Percentiles rank a stretch among this genome's conserved stretches.
These are phyloP conservation scores for Fusarium armeniacum DNA, from an alignment of 2,329 filamentous ascomycete genomes.

Conservation along the genomic window DNA sequence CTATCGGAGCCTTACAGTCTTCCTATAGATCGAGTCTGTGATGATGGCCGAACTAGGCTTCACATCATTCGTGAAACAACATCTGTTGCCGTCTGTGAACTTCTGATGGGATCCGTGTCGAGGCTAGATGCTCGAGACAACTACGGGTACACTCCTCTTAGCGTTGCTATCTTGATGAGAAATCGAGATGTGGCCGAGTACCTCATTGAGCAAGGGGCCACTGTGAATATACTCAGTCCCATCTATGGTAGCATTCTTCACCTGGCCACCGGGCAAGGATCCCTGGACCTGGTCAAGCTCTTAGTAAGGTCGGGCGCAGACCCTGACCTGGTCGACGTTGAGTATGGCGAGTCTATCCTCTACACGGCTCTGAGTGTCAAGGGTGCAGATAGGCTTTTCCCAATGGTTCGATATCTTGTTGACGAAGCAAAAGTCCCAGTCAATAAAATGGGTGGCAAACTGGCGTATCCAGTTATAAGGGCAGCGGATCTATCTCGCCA, in stretches of 20 bases:
- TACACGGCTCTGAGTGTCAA: background rate
- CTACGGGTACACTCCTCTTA: background rate
- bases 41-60: background rate
- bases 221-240: background rate
- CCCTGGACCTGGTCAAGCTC: background rate
- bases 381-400: background rate
- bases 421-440: background rate
- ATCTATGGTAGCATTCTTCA: constrained; percentile 1
- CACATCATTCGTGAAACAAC: background rate
- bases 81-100: background rate
- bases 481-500: background rate
- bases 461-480: background rate
- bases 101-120: background rate
- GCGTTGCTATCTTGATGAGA: background rate
- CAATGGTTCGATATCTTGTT: background rate
- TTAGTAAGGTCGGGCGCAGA: background rate
- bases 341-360: background rate
- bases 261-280: background rate
- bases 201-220: background rate
- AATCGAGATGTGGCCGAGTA: background rate
- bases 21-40: background rate
- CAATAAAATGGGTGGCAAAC: background rate
- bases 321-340: background rate
- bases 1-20: background rate
- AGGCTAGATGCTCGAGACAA: background rate